Conservation (phyloP, 2,329 filamentous ascomycete species). For the Cladosporium austrohemisphaericum region DNA sequence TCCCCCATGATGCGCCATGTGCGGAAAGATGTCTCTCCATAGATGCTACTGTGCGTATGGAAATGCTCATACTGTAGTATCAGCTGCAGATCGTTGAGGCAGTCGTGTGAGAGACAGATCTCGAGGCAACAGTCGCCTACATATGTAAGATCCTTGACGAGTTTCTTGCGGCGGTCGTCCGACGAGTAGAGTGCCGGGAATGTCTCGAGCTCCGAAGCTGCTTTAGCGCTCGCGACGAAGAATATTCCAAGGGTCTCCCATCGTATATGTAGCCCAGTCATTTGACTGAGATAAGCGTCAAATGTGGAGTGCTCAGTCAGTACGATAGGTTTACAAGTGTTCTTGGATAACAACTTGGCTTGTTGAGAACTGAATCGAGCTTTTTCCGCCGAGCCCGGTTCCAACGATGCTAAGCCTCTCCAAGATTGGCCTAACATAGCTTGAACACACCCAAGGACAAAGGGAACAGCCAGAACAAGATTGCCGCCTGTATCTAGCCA, state of each 20-base stretch:
- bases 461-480: conserved; percentile 26
- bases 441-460: conserved; percentile 24
- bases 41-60: conserved; percentile 43
- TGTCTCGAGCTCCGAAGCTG: conserved; percentile 31
- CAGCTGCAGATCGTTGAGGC: conserved; percentile 45
- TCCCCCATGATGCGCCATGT: conserved; percentile 49
- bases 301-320: conserved; percentile 3
- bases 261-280: conserved; percentile 23
- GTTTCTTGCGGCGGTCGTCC: conserved; percentile 29
- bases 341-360: background rate
- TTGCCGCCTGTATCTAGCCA: conserved; percentile 29
- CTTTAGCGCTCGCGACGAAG: conserved; percentile 38
- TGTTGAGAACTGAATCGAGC: background rate
- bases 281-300: conserved; percentile 9
- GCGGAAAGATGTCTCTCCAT: conserved; percentile 40
- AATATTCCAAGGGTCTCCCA: conserved; percentile 43
- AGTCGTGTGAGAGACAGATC: conserved; percentile 34
- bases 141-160: conserved; percentile 24
- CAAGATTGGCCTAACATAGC: conserved; percentile 18
- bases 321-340: conserved; percentile 2
- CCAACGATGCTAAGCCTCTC: conserved; percentile 10
- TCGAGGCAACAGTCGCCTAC: conserved; percentile 33
- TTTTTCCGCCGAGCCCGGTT: conserved; percentile 11
- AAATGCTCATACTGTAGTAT: conserved; percentile 47
- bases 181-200: conserved; percentile 31